These are phyloP conservation scores for Dactylellina drechsleri DNA, from an alignment of 2,329 filamentous ascomycete species.

Conservation along the genomic window DNA sequence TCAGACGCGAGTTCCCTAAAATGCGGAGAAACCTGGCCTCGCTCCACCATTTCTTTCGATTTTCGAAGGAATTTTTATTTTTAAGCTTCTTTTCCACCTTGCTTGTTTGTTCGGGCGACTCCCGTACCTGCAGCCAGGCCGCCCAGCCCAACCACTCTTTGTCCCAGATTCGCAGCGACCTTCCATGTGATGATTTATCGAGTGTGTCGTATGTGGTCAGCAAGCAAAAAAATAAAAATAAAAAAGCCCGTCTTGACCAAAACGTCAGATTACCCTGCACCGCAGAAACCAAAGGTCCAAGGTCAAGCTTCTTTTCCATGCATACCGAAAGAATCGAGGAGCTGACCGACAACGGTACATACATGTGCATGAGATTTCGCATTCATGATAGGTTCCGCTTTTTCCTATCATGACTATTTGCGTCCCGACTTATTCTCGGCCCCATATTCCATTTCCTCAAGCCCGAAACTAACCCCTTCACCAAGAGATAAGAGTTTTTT, in stretches of 20 bases:
- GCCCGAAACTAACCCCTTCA: background rate
- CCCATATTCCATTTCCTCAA: constrained; percentile 11
- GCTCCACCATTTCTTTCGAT: background rate
- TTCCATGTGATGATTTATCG: background rate
- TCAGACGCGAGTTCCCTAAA: constrained; percentile 20
- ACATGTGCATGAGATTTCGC: constrained; percentile 11
- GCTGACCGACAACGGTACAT: too few species aligned
- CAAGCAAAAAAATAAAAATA: background rate
- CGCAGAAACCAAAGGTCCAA: background rate
- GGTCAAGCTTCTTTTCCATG: constrained; percentile 10
- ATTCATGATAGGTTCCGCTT: constrained; percentile 31
- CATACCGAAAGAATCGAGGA: too few species aligned
- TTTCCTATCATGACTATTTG: constrained; percentile 28
- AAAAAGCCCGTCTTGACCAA: background rate
- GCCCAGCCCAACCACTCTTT: background rate
- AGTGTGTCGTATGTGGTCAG: background rate
- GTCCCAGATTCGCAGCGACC: too few species aligned
- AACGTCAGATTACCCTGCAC: background rate
- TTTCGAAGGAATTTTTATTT: background rate
- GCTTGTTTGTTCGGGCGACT: constrained; percentile 37
- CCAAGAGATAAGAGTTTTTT: constrained; percentile 18
- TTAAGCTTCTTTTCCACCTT: too few species aligned
- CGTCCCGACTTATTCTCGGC: constrained; percentile 46
- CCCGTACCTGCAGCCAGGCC: constrained; percentile 47
- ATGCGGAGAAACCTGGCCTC: constrained; percentile 45